phyloP scores from a whole-genome alignment of 164 flowering plant genomes.

The Annona cherimola region DNA sequence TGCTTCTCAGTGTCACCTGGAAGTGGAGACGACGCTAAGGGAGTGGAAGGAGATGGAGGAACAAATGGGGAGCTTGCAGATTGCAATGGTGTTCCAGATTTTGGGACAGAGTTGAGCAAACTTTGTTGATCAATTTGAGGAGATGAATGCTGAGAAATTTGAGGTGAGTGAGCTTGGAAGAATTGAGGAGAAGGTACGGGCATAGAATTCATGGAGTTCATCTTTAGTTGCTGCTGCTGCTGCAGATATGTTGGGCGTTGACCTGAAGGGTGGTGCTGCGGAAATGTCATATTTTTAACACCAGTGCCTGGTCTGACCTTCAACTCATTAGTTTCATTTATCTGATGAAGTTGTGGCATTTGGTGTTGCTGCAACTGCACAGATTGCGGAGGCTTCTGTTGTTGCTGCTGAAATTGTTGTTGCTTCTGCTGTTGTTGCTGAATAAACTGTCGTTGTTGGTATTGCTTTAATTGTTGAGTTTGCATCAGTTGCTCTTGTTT shows the following conservation, averaged over 20 bases:
- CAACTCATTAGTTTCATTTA: constrained; percentile 43
- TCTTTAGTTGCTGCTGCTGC: constrained; percentile 47
- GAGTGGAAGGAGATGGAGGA: constrained; percentile 75
- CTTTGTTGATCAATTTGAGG: constrained; percentile 80
- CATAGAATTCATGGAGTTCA: constrained; percentile 37
- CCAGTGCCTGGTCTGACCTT: constrained; percentile 51
- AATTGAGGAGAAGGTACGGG: constrained; percentile 66
- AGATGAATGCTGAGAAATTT: constrained; percentile 64
- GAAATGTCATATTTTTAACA: constrained; percentile 50
- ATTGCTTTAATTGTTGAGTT: constrained; percentile 41
- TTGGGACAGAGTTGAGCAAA: constrained; percentile 41
- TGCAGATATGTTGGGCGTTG: constrained; percentile 51
- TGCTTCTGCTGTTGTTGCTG: constrained; percentile 41
- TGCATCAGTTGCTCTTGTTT: constrained; percentile 52
- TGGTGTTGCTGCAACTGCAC: constrained; percentile 48
- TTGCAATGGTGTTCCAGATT: constrained; percentile 68
- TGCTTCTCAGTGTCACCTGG: constrained; percentile 70
- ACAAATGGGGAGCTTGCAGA: constrained; percentile 69
- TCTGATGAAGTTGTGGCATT: constrained; percentile 53
- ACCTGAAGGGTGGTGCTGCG: constrained; percentile 45
- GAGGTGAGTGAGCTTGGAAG: constrained; percentile 64
- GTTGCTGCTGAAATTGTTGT: constrained; percentile 6
- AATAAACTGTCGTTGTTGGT: constrained; percentile 47
- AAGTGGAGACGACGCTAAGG: constrained; percentile 76
- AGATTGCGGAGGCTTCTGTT: constrained; percentile 27